Evolutionary conservation across 331 rosid species (phyloP).

Genomic region (Malus hybrid): DNA sequence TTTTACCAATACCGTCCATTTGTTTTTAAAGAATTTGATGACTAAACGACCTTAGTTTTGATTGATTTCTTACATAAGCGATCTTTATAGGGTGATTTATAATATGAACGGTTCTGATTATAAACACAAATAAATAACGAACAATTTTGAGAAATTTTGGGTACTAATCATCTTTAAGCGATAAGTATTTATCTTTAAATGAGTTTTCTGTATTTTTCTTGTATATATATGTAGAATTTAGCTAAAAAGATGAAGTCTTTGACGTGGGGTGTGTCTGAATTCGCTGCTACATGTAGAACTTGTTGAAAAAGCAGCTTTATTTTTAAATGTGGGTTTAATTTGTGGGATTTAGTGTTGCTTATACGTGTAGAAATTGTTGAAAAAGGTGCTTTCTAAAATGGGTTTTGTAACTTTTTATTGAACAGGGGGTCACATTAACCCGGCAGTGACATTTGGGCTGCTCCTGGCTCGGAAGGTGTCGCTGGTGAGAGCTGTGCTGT

Average conservation of each 20-base stretch:
- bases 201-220: neutral
- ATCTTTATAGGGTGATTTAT: too few species aligned
- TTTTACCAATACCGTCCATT: too few species aligned
- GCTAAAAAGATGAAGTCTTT: neutral
- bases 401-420: neutral
- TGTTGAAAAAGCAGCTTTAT: neutral
- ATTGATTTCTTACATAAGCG: too few species aligned
- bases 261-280: neutral
- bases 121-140: too few species aligned
- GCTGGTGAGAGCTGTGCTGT: constrained; percentile 59
- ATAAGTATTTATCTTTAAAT: too few species aligned
- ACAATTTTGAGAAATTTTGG: too few species aligned
- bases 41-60: too few species aligned
- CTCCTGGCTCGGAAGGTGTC: constrained; percentile 91
- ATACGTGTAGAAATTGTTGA: neutral
- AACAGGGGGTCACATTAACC: constrained; percentile 97
- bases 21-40: too few species aligned
- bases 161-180: too few species aligned
- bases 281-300: neutral
- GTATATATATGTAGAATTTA: neutral
- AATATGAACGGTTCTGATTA: too few species aligned
- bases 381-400: neutral
- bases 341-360: neutral
- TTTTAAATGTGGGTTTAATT: neutral
- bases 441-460: constrained; percentile 45